Evolutionary conservation across 2,329 filamentous ascomycete genomes (phyloP).

Genomic region (Tolypocladium tundrense): DNA sequence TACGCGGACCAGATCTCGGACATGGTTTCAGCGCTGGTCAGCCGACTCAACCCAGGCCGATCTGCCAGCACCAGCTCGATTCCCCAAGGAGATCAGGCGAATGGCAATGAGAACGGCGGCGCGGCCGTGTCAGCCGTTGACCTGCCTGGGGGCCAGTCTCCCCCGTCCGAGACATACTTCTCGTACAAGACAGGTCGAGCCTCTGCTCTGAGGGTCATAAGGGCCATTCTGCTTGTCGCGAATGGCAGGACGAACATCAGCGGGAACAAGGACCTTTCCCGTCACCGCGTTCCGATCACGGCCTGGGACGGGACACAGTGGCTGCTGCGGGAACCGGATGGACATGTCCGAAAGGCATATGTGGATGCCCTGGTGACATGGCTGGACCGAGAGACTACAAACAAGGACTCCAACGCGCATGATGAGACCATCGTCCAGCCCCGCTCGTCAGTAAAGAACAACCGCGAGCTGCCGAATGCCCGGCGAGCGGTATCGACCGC

Average conservation of each 20-base stretch:
- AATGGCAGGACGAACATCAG: constrained; percentile 54
- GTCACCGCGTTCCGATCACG: constrained; percentile 66
- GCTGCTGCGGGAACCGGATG: constrained; percentile 72
- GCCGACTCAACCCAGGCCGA: constrained; percentile 60
- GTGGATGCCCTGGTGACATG: constrained; percentile 74
- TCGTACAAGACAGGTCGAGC: constrained; percentile 44
- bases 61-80: constrained; percentile 32
- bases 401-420: constrained; percentile 50
- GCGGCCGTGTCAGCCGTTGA: constrained; percentile 24
- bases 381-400: constrained; percentile 70
- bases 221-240: constrained; percentile 71
- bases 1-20: constrained; percentile 94
- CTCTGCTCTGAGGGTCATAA: constrained; percentile 67
- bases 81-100: constrained; percentile 36
- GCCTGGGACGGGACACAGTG: constrained; percentile 97
- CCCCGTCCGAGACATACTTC: constrained; percentile 40
- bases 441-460: constrained; percentile 30
- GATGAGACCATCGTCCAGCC: constrained; percentile 42
- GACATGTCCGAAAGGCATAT: constrained; percentile 73
- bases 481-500: constrained; percentile 61
- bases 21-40: constrained; percentile 76
- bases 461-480: constrained; percentile 32
- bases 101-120: constrained; percentile 18
- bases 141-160: constrained; percentile 30
- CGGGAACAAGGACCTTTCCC: constrained; percentile 53